These are phyloP conservation scores for Kingdonia uniflora DNA, from an alignment of 164 flowering plant genomes.

Conservation along the genomic window DNA sequence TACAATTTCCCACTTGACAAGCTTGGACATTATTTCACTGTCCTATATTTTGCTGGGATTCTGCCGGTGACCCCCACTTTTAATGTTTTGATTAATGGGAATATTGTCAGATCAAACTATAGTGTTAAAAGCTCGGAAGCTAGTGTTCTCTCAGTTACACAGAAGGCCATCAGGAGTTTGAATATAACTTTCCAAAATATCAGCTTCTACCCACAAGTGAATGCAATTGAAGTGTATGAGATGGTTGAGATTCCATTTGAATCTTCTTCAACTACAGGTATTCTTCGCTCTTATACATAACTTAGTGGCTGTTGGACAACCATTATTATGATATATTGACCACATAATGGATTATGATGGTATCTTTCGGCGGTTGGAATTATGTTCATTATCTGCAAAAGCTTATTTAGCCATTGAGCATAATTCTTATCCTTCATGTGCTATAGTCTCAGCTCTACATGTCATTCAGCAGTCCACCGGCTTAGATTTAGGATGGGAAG, in stretches of 20 bases:
- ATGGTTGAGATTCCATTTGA: conserved; percentile 56
- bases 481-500: conserved; percentile 72
- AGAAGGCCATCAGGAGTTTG: conserved; percentile 34
- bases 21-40: conserved; percentile 49
- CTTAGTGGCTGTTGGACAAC: too few species aligned
- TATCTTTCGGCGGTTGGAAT: too few species aligned
- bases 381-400: too few species aligned
- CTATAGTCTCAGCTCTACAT: conserved; percentile 78
- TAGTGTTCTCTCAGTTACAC: conserved; percentile 25
- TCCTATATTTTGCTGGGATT: conserved; percentile 80
- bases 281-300: too few species aligned
- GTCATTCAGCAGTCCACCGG: conserved; percentile 68
- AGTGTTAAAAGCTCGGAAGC: conserved; percentile 33
- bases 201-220: conserved; percentile 54
- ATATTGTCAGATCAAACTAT: conserved; percentile 37
- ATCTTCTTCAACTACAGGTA: conserved; percentile 77
- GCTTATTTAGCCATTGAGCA: too few species aligned
- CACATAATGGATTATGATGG: too few species aligned
- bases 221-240: conserved; percentile 78
- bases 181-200: conserved; percentile 43
- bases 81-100: conserved; percentile 50
- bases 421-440: too few species aligned
- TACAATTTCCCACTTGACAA: conserved; percentile 48
- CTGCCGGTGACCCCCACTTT: conserved; percentile 56
- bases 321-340: too few species aligned